Evolutionary conservation across 345 rosid species (phyloP), one percentile per base, ranked within the genome.

Genomic region (Ceriops decandra): DNA sequence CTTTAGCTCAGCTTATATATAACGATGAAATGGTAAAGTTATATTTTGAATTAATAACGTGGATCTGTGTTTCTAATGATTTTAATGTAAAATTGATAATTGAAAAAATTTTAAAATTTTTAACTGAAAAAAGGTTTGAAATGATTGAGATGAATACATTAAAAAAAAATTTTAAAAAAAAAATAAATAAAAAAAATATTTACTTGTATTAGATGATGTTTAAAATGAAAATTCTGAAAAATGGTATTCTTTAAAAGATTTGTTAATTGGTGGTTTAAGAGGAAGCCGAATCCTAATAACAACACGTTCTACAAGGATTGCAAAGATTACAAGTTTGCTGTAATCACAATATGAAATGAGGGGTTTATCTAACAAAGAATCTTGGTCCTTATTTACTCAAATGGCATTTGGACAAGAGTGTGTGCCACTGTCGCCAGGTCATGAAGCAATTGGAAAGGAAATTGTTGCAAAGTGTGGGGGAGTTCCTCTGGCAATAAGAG

Each of bases 261-360:
- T 62, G 7, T 33, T 75, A 3, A 49, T 49, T 36, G 20, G 57
- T 60, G 79, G 71, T 2, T 63, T 56, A 0, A 30, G 3, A 22
- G 82, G 82, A 1, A 79, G 72, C 42, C 65, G 52, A 52, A 62
- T 79, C 10, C 6, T 79, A 4, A 36, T 75, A 22, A 79, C 79
- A 1, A 68, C 77, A 0, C 66, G 82, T 16, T 31, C 62, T 49
- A 6, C 10, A 16, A n/a, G 38, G 24, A 74, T 79, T 65, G 82
- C 77, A 28, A 6, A 27, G 11, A 17, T 72, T 32, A 63, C 66
- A 22, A 71, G 66, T 33, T 1, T 19, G 17, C 47, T 17, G 0
- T 15, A 38, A 8, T 9, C 24, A 11, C 22, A 2, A 16, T 36
- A 67, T 58, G 6, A 15, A 52, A 22, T 76, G 7, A 17, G 35